Conservation (phyloP, 305 asterid genomes). For the Ajuga reptans region DNA sequence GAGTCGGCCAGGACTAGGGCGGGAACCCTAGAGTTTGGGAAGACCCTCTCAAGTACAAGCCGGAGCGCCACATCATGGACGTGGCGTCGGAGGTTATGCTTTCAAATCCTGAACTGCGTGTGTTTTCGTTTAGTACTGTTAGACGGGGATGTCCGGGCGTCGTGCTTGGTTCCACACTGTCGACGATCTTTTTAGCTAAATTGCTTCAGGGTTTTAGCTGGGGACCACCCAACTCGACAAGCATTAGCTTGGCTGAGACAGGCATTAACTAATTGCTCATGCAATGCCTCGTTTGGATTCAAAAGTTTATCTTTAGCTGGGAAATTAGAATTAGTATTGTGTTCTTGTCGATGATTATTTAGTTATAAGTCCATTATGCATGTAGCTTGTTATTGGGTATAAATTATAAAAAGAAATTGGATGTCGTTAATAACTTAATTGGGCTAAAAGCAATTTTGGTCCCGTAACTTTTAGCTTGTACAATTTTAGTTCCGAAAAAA, state of each 20-base stretch:
- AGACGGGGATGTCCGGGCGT: slow-evolving; percentile 25
- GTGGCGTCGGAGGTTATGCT: neutral
- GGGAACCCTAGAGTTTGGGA: slow-evolving; percentile 26
- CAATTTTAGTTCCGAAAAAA: too few species aligned
- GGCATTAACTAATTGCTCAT: neutral
- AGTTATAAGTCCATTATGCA: too few species aligned
- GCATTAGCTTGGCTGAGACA: slow-evolving; percentile 1
- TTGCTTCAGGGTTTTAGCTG: slow-evolving; percentile 22
- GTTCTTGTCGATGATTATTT: neutral
- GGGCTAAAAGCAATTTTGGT: too few species aligned
- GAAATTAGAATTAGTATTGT: neutral
- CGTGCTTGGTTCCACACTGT: slow-evolving; percentile 21
- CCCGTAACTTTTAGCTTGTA: too few species aligned
- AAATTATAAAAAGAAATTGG: too few species aligned
- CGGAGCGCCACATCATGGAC: slow-evolving; percentile 10
- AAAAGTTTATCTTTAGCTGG: neutral
- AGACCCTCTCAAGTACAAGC: slow-evolving; percentile 16
- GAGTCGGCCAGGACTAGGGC: slow-evolving; percentile 21
- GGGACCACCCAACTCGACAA: neutral
- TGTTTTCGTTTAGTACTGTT: slow-evolving; percentile 21
- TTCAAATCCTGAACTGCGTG: neutral
- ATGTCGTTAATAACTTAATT: too few species aligned
- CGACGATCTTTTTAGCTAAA: slow-evolving; percentile 18
- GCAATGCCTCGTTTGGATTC: slow-evolving; percentile 8
- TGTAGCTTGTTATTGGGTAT: too few species aligned